Conservation (phyloP, 2,329 filamentous ascomycete species). For the Leptographium galeiforme region DNA sequence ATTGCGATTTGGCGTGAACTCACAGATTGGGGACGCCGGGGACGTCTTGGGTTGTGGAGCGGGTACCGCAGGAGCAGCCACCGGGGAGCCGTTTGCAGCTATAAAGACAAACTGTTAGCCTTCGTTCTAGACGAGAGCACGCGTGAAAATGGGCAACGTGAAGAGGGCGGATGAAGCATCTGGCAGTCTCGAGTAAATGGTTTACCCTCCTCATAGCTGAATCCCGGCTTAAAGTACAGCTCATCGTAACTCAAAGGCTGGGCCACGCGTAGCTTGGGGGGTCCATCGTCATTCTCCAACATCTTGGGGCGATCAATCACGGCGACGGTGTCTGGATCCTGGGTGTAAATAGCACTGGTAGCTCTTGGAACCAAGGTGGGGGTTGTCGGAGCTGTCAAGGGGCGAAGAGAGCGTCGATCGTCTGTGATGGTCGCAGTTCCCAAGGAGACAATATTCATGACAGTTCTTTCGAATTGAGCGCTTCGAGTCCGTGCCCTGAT, state of each 20-base stretch:
- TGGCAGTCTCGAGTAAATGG: not conserved
- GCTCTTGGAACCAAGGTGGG: slow-evolving; percentile 23
- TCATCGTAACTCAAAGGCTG: slow-evolving; percentile 33
- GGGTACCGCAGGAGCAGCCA: slow-evolving; percentile 19
- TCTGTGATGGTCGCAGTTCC: slow-evolving; percentile 5
- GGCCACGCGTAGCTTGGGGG: slow-evolving; percentile 29
- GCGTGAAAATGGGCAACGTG: not conserved
- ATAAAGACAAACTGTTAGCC: slow-evolving; percentile 13
- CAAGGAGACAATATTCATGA: slow-evolving; percentile 6
- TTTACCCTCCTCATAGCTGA: not conserved
- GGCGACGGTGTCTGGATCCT: not conserved
- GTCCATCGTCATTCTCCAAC: slow-evolving; percentile 36
- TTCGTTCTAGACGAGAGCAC: not conserved
- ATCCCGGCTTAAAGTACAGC: slow-evolving; percentile 22
- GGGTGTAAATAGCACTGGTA: slow-evolving; percentile 3
- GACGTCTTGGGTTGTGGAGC: slow-evolving; percentile 24
- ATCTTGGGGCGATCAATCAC: slow-evolving; percentile 8
- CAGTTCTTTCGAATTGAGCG: slow-evolving; percentile 30
- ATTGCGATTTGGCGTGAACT: not conserved
- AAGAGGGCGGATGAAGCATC: slow-evolving; percentile 10
- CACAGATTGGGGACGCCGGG: slow-evolving; percentile 20
- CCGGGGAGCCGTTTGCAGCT: slow-evolving; percentile 30
- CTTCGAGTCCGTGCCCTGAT: slow-evolving; percentile 33
- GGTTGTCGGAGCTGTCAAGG: slow-evolving; percentile 18
- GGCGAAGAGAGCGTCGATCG: slow-evolving; percentile 12